Base-by-base conservation (phyloP, 1,139 yeast species). In the Debaryomyces udenii region DNA sequence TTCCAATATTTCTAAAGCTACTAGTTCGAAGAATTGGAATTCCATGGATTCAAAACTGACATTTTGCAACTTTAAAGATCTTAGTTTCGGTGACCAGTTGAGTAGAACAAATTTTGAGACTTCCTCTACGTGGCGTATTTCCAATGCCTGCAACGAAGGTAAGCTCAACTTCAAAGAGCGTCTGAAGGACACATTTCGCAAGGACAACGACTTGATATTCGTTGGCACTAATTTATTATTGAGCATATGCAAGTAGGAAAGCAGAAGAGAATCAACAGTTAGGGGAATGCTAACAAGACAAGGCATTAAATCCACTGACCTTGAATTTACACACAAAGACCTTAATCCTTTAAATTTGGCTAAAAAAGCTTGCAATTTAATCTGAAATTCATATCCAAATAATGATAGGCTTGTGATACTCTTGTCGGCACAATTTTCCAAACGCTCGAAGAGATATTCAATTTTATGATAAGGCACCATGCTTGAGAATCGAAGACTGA, bases 201-300 rank as follows among this genome's bases (percentile, higher is more conserved):
- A 30, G 9, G 26, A 29, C 11, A 36, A 30, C 11, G 28, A 30
- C 22, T 22, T 30, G 22, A 30, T 29, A 7, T 20, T n/a, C 6
- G n/a, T n/a, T 13, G 34, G 27, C 28, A 34, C n/a, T 10, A 11
- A 9, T 6, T 11, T n/a, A 7, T 22, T 29, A n/a, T 34, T 13
- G n/a, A 24, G 15, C 9, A 15, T 17, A 2, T 9, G 10, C 31
- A 26, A 17, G 16, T 32, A 20, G n/a, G 24, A 10, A 9, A 34
- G 16, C n/a, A 11, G 30, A 7, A 34, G 17, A 9, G 18, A 3
- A n/a, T 26, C 15, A 34, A 27, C n/a, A 6, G 9, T 34, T 10
- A 9, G 24, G 3, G 37, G 37, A 9, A 26, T n/a, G 16, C 24
- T 23, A 23, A 15, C 15, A 20, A 31, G n/a, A n/a, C n/a, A n/a